phyloP scores from a whole-genome alignment of 768 basidiomycete genomes.

The Tulasnella sp. region DNA sequence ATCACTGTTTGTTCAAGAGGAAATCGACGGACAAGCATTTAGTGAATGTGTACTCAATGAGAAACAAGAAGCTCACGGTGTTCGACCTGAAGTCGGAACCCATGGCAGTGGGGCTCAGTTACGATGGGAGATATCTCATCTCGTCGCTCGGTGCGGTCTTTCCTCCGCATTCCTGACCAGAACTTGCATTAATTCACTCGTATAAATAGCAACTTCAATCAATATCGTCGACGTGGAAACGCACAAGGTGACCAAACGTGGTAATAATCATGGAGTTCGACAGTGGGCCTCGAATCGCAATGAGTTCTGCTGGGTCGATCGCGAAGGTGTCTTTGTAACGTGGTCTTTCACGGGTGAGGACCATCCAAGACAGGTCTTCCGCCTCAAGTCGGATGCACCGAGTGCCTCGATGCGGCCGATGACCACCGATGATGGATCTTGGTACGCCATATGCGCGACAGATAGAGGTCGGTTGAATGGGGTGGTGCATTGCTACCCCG shows the following conservation, averaged over 20 bases:
- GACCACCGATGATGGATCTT: neutral
- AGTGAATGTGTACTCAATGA: no score
- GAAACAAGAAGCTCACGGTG: no score
- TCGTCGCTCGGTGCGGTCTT: no score
- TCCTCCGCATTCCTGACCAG: no score
- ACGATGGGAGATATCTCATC: no score
- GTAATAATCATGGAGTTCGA: neutral
- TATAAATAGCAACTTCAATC: no score
- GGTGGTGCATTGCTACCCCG: slow-evolving; percentile 4
- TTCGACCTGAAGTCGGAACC: no score
- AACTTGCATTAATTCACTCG: no score
- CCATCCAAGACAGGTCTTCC: slow-evolving; percentile 1
- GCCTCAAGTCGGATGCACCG: neutral
- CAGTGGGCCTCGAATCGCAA: neutral
- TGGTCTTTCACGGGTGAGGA: neutral
- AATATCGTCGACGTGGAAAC: neutral
- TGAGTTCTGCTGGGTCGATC: slow-evolving; percentile 7
- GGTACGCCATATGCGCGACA: slow-evolving; percentile 9
- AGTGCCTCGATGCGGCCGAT: neutral
- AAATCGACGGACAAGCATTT: no score
- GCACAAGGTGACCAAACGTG: neutral
- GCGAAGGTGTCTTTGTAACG: neutral
- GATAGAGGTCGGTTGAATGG: neutral
- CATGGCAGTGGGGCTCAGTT: no score
- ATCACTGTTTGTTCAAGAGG: no score